Conservation (phyloP, 208 protist species). For the Acanthamoeba culbertsoni region DNA sequence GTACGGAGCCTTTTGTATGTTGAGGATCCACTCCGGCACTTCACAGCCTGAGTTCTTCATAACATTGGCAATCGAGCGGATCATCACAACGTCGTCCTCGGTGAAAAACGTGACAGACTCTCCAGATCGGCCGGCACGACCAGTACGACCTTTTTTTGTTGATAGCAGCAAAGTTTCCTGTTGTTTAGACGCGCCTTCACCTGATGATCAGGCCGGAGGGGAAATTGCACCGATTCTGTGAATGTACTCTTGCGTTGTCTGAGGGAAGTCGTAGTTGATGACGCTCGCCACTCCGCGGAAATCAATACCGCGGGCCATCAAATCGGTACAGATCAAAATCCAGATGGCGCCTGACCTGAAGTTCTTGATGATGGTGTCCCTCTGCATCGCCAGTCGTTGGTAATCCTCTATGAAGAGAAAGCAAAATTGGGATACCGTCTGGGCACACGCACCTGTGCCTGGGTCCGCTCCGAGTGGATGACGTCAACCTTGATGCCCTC, state of each 20-base stretch:
- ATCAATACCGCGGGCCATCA: slow-evolving; percentile 97
- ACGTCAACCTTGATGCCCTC: slow-evolving; percentile 83
- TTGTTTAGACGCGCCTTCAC: background rate
- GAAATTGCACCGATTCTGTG: slow-evolving; percentile 89
- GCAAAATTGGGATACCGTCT: background rate
- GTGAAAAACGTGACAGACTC: slow-evolving; percentile 96
- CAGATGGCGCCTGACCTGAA: slow-evolving; percentile 95
- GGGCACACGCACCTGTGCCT: slow-evolving; percentile 53
- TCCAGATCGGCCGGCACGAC: slow-evolving; percentile 87
- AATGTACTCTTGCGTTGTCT: slow-evolving; percentile 93
- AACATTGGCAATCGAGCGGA: slow-evolving; percentile 76
- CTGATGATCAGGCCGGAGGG: slow-evolving; percentile 7
- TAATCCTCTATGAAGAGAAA: background rate
- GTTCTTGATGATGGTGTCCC: slow-evolving; percentile 92
- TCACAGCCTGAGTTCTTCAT: slow-evolving; percentile 91
- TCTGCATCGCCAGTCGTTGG: too few relatives aligned
- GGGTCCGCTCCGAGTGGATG: slow-evolving; percentile 77
- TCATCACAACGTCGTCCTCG: slow-evolving; percentile 86
- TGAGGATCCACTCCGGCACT: slow-evolving; percentile 94
- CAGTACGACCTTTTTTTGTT: slow-evolving; percentile 84
- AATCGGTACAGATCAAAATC: slow-evolving; percentile 95
- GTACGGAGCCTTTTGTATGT: slow-evolving; percentile 77
- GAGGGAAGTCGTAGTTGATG: slow-evolving; percentile 98
- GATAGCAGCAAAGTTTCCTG: too few relatives aligned
- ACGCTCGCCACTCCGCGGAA: slow-evolving; percentile 96